phyloP scores from a whole-genome alignment of 768 basidiomycete genomes.

The Lentinula detonsa region DNA sequence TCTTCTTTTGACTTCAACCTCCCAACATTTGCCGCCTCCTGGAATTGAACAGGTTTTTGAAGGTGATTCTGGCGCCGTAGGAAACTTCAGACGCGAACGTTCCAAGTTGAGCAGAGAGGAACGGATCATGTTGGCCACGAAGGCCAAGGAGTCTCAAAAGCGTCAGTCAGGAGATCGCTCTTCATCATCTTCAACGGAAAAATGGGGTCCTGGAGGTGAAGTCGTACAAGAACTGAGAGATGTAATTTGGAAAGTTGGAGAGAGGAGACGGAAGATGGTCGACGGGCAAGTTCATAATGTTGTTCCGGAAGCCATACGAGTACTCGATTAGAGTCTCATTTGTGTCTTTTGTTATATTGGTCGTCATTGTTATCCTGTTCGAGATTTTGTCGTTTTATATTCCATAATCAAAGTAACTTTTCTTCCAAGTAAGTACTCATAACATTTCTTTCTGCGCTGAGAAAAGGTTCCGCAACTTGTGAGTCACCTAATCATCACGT shows the following conservation, averaged over 20 bases:
- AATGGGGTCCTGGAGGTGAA: slow-evolving; percentile 67
- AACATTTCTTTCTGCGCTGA: no score
- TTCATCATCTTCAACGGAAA: slow-evolving; percentile 23
- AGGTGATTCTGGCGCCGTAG: slow-evolving; percentile 43
- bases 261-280: slow-evolving; percentile 51
- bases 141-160: slow-evolving; percentile 38
- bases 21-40: slow-evolving; percentile 51
- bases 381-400: no score
- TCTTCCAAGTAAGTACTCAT: no score
- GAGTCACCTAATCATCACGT: no score
- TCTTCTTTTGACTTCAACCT: slow-evolving; percentile 43
- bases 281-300: slow-evolving; percentile 7
- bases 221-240: slow-evolving; percentile 83
- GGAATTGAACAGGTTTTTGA: slow-evolving; percentile 86
- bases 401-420: no score
- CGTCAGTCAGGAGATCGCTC: slow-evolving; percentile 11
- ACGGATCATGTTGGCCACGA: slow-evolving; percentile 56
- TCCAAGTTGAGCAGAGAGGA: slow-evolving; percentile 71
- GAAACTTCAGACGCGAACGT: slow-evolving; percentile 45
- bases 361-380: not conserved
- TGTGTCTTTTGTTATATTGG: not conserved
- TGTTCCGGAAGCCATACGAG: not conserved
- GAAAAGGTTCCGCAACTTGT: no score
- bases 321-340: not conserved
- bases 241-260: slow-evolving; percentile 82